Evolutionary conservation across 2,329 filamentous ascomycete species (phyloP), one percentile per base, ranked within the genome.

Genomic region (Talaromyces piceae): DNA sequence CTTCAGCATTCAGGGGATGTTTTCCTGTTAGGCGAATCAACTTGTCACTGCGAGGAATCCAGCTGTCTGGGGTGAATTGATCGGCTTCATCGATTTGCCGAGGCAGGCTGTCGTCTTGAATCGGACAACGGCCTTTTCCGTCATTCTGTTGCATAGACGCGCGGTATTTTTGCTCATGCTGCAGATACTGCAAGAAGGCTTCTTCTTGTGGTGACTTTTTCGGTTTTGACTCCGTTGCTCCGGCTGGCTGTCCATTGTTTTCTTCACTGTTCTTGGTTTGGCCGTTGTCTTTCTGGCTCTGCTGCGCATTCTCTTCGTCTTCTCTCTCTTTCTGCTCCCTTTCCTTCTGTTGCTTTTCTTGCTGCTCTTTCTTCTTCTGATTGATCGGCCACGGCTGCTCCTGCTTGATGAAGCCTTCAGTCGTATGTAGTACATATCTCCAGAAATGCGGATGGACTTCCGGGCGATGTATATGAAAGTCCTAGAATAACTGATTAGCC

Each of bases 31-130:
- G 56, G 0, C 77, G 72, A 30, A 78, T 73, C 4, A 80, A 65
- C 23, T 74, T 58, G 0, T 64, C 62, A 1, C 67, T 71, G 7
- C 76, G 69, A 3, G 76, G 76, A 2, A 80, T 64, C 77, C 76
- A 79, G 52, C 77, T 79, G 58, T 80, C 76, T 0, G 76, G 76
- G 2, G 71, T 72, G 55, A 75, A 75, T 39, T 78, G 74, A 54
- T 80, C 77, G 2, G 67, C 63, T 56, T 77, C 75, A 45, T 77
- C 72, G 49, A 78, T 72, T 5, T 62, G 61, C 8, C 71, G 63
- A 0, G 60, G 58, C 0, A 57, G 62, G 2, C 62, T 52, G 11
- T 64, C 63, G 4, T 18, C 20, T 18, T 65, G 57, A 2, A 56
- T 61, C 8, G 72, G 71, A 13, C 68, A 72, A 3, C 57, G 57